These are phyloP conservation scores for Echites panduratus DNA, from an alignment of 257 asterid species.

Conservation along the genomic window DNA sequence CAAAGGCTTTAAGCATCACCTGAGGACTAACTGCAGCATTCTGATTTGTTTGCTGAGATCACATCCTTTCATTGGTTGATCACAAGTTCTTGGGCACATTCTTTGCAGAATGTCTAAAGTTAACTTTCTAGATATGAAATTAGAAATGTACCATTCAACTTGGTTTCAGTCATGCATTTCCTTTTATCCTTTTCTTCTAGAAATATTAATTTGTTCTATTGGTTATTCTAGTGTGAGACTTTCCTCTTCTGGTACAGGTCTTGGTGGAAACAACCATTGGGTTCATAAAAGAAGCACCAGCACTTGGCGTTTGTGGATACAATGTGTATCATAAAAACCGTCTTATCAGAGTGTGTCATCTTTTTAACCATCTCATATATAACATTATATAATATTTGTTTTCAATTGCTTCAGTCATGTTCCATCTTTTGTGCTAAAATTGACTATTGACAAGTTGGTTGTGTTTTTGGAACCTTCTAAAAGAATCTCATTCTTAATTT, in stretches of 20 bases:
- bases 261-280: slow-evolving; percentile 69
- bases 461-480: neutral
- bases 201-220: neutral
- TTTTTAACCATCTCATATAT: neutral
- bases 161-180: neutral
- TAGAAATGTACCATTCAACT: no score
- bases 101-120: neutral
- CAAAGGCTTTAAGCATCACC: slow-evolving; percentile 1
- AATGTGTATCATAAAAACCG: slow-evolving; percentile 92
- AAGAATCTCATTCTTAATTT: neutral
- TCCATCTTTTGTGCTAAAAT: slow-evolving; percentile 7
- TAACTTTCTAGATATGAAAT: neutral
- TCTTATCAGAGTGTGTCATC: slow-evolving; percentile 67
- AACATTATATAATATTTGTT: neutral
- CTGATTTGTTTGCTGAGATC: neutral
- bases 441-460: neutral
- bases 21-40: neutral
- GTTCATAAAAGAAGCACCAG: slow-evolving; percentile 81
- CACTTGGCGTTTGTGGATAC: slow-evolving; percentile 57
- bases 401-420: slow-evolving; percentile 7
- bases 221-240: neutral
- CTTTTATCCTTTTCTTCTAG: slow-evolving; percentile 11
- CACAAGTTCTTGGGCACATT: neutral
- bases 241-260: slow-evolving; percentile 31
- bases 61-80: neutral